These are phyloP conservation scores for Pichiaceae sp. DNA, from an alignment of 1,139 yeast genomes.

Conservation along the genomic window DNA sequence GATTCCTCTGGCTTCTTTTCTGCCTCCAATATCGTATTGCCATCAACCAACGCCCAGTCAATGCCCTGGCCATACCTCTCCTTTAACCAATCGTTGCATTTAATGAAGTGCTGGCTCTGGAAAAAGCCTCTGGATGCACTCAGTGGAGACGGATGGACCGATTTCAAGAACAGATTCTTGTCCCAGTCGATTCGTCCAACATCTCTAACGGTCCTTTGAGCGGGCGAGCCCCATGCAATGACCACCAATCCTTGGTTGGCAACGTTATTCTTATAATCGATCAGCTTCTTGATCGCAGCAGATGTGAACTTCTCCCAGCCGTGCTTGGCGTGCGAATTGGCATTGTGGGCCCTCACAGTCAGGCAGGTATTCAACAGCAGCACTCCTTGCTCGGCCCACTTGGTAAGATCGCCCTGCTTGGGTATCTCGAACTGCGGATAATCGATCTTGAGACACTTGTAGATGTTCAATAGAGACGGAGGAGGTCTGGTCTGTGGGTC, in stretches of 20 bases:
- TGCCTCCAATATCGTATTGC: constrained; percentile 3
- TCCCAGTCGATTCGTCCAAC: constrained; percentile 18
- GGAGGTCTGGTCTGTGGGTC: constrained; percentile 78
- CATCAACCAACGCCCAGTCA: constrained; percentile 45
- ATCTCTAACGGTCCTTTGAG: constrained; percentile 58
- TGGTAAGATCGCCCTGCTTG: constrained; percentile 55
- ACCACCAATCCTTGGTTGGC: constrained; percentile 53
- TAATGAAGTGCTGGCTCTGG: constrained; percentile 58
- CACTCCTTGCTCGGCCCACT: constrained; percentile 90
- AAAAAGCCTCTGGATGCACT: constrained; percentile 76
- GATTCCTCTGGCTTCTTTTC: neutral
- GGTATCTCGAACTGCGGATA: constrained; percentile 66
- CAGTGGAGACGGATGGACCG: constrained; percentile 93
- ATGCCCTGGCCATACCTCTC: constrained; percentile 37
- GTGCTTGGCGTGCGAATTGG: constrained; percentile 81
- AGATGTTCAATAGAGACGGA: constrained; percentile 83
- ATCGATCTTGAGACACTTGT: constrained; percentile 65
- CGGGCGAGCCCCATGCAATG: constrained; percentile 94
- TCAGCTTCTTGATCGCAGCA: constrained; percentile 48
- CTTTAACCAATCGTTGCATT: constrained; percentile 69
- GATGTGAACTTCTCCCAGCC: constrained; percentile 96
- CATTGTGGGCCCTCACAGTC: constrained; percentile 89
- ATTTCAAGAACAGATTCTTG: constrained; percentile 45
- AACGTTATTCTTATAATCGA: constrained; percentile 26
- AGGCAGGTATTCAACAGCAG: constrained; percentile 78